Evolutionary conservation across 495 filamentous ascomycete genomes (phyloP).

Genomic region (Penicillium steckii): DNA sequence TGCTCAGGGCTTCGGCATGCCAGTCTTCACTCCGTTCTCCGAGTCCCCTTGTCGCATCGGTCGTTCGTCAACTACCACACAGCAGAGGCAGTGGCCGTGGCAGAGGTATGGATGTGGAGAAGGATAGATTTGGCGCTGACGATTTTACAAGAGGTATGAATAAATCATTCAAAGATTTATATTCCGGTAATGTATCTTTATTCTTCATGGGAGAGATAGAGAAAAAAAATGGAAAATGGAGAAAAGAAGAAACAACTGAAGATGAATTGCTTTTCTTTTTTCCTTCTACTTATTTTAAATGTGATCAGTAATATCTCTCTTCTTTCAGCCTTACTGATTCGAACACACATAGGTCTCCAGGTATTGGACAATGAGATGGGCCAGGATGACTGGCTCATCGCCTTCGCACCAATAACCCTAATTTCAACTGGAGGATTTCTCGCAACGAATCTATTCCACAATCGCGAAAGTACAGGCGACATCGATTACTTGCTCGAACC

Average conservation of each 20-base stretch:
- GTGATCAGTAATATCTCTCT: background rate
- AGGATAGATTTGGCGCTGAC: slow-evolving; percentile 11
- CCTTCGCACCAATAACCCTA: slow-evolving; percentile 34
- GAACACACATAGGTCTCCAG: slow-evolving; percentile 19
- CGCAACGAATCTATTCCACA: slow-evolving; percentile 23
- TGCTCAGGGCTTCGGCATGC: background rate
- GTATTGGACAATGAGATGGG: slow-evolving; percentile 29
- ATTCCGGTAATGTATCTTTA: too few relatives aligned
- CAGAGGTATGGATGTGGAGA: slow-evolving; percentile 11
- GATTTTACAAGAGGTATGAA: slow-evolving; percentile 9
- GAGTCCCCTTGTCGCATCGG: background rate
- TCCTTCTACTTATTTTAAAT: too few relatives aligned
- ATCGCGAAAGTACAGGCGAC: slow-evolving; percentile 31
- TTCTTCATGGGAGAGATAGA: too few relatives aligned
- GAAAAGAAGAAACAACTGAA: too few relatives aligned
- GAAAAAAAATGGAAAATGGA: too few relatives aligned
- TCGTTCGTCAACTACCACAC: background rate
- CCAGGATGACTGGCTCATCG: slow-evolving; percentile 22
- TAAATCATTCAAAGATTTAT: too few relatives aligned
- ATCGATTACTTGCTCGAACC: slow-evolving; percentile 33
- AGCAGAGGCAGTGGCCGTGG: background rate
- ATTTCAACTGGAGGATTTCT: slow-evolving; percentile 31
- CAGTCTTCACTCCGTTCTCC: background rate
- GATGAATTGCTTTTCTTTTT: too few relatives aligned
- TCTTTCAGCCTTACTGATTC: background rate